Evolutionary conservation across 1,139 yeast genomes (phyloP).

Genomic region (Trichomonascaceae sp.): DNA sequence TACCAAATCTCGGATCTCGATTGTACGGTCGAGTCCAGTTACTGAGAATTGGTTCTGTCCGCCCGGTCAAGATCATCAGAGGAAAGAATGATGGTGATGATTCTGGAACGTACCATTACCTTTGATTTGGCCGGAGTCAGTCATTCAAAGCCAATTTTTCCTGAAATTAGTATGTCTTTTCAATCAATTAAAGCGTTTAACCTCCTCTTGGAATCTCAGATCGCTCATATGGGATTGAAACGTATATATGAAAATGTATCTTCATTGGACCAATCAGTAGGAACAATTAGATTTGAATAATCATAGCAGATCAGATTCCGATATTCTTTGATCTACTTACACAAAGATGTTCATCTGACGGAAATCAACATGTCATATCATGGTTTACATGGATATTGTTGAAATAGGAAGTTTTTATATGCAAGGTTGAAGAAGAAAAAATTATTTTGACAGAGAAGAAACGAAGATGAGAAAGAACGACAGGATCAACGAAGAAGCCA

Average conservation of each 20-base stretch:
- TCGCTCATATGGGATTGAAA: constrained; percentile 16
- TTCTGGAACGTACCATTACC: neutral
- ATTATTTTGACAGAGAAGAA: neutral
- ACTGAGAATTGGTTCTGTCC: constrained; percentile 15
- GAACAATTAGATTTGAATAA: constrained; percentile 20
- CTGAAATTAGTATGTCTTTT: neutral
- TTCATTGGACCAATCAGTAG: constrained; percentile 17
- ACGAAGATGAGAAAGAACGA: neutral
- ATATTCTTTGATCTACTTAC: neutral
- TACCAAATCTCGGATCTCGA: constrained; percentile 12
- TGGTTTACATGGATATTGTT: too few species aligned
- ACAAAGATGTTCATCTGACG: neutral
- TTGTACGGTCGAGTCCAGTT: constrained; percentile 18
- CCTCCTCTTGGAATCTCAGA: neutral
- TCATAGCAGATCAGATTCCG: constrained; percentile 11
- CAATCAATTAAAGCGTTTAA: neutral
- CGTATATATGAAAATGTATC: constrained; percentile 15
- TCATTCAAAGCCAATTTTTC: neutral
- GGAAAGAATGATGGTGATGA: neutral
- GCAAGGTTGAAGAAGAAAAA: neutral
- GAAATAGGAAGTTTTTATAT: neutral
- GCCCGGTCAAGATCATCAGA: constrained; percentile 24
- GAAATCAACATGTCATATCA: neutral
- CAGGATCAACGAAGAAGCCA: neutral
- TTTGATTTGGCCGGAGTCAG: neutral